Evolutionary conservation across 805 yeast species (phyloP).

Genomic region (Starmerella stellata): DNA sequence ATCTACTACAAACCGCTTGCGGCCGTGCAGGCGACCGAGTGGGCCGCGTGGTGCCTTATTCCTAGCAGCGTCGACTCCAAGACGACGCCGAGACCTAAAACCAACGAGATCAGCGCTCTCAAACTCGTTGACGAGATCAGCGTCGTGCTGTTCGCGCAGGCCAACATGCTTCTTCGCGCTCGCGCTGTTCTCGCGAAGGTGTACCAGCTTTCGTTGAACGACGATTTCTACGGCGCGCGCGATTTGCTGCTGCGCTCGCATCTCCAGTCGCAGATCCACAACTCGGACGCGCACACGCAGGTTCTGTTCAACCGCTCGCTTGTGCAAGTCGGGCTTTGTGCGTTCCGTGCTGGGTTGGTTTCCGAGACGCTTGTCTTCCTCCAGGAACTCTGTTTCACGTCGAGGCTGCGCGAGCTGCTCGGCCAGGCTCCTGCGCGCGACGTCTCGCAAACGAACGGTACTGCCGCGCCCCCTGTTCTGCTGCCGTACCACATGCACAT

Average conservation of each 20-base stretch:
- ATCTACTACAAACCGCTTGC: slow-evolving; percentile 77
- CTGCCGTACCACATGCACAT: slow-evolving; percentile 98
- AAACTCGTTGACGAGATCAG: slow-evolving; percentile 48
- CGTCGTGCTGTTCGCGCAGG: slow-evolving; percentile 45
- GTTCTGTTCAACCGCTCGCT: slow-evolving; percentile 86
- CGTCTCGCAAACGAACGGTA: slow-evolving; percentile 3
- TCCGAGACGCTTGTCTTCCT: slow-evolving; percentile 73
- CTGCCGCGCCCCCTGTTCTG: slow-evolving; percentile 23
- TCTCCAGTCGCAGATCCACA: slow-evolving; percentile 62
- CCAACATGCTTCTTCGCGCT: slow-evolving; percentile 52
- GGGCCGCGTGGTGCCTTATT: slow-evolving; percentile 50
- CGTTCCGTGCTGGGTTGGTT: slow-evolving; percentile 77
- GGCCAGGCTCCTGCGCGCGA: slow-evolving; percentile 78
- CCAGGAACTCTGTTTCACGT: slow-evolving; percentile 72
- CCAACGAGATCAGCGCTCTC: slow-evolving; percentile 27
- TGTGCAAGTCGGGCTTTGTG: slow-evolving; percentile 88
- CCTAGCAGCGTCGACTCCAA: slow-evolving; percentile 22
- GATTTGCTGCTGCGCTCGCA: slow-evolving; percentile 77
- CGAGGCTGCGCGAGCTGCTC: slow-evolving; percentile 73
- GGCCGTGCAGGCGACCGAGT: slow-evolving; percentile 52
- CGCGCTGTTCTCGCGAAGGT: slow-evolving; percentile 71
- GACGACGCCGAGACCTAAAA: slow-evolving; percentile 24
- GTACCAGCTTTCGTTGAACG: slow-evolving; percentile 80
- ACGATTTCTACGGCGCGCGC: slow-evolving; percentile 66
- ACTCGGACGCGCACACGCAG: slow-evolving; percentile 72